Conservation (phyloP, 805 yeast genomes). For the Torulaspora gathmanii region DNA sequence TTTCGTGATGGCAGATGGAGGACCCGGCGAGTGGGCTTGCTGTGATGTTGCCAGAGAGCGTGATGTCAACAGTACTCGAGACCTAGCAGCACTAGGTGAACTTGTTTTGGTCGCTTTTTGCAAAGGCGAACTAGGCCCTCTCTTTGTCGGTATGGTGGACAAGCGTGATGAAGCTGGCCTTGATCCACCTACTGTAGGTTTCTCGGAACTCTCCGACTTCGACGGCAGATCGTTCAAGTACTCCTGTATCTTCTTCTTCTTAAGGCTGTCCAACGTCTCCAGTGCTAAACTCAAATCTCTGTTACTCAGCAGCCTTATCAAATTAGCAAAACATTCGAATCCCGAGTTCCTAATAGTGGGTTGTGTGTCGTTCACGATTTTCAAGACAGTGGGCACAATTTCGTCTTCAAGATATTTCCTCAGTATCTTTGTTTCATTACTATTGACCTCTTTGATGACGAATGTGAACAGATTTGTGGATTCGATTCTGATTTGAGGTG, state of each 20-base stretch:
- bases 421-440: conserved; percentile 22
- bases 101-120: conserved; percentile 36
- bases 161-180: conserved; percentile 9
- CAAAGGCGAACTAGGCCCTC: conserved; percentile 68
- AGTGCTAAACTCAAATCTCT: conserved; percentile 55
- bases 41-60: conserved; percentile 21
- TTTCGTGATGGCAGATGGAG: conserved; percentile 1
- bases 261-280: conserved; percentile 71
- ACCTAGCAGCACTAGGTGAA: conserved; percentile 15
- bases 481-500: conserved; percentile 76
- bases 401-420: conserved; percentile 13
- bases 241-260: conserved; percentile 63
- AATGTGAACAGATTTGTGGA: conserved; percentile 60
- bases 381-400: conserved; percentile 40
- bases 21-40: conserved; percentile 12
- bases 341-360: conserved; percentile 78
- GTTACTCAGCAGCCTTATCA: conserved; percentile 79
- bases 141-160: conserved; percentile 54
- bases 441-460: conserved; percentile 47
- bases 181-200: background rate
- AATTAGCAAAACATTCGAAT: conserved; percentile 70
- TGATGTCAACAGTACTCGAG: conserved; percentile 24
- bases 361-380: conserved; percentile 73
- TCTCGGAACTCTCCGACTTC: background rate
- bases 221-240: conserved; percentile 19